Evolutionary conservation across 768 basidiomycete genomes (phyloP).

Genomic region (Agrocybe praecox): DNA sequence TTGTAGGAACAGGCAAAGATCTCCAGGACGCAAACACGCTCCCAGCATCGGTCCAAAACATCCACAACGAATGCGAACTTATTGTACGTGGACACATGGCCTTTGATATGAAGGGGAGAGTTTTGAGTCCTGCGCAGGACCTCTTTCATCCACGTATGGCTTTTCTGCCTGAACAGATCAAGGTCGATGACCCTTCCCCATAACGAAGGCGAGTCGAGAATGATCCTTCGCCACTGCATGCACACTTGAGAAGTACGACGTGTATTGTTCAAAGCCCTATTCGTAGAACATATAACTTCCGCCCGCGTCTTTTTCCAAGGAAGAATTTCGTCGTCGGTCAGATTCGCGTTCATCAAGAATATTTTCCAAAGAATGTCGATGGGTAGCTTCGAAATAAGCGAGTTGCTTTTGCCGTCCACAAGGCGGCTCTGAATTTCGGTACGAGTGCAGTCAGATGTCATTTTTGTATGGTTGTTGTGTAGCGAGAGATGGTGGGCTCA

Average conservation of each 20-base stretch:
- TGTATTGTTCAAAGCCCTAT: neutral
- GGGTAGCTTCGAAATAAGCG: neutral
- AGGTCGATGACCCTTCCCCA: slow-evolving; percentile 1
- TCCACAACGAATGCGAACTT: neutral
- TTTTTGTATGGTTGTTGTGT: too few species aligned
- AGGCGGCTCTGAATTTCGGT: neutral
- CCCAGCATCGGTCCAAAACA: neutral
- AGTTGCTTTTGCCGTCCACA: neutral
- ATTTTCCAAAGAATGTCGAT: neutral
- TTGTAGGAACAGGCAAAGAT: neutral
- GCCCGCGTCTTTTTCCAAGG: too few species aligned
- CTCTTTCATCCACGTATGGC: neutral
- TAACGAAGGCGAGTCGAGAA: neutral
- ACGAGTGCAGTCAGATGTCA: too few species aligned
- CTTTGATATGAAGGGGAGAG: neutral
- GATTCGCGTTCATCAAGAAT: neutral
- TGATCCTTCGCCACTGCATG: neutral
- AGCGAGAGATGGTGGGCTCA: too few species aligned
- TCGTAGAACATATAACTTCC: neutral
- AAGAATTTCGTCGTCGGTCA: neutral
- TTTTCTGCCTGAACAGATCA: neutral
- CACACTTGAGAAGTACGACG: slow-evolving; percentile 3
- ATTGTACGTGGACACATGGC: too few species aligned
- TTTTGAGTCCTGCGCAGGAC: neutral
- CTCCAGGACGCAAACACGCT: neutral